phyloP scores from a whole-genome alignment of 331 rosid species.

The Dryas integrifolia region DNA sequence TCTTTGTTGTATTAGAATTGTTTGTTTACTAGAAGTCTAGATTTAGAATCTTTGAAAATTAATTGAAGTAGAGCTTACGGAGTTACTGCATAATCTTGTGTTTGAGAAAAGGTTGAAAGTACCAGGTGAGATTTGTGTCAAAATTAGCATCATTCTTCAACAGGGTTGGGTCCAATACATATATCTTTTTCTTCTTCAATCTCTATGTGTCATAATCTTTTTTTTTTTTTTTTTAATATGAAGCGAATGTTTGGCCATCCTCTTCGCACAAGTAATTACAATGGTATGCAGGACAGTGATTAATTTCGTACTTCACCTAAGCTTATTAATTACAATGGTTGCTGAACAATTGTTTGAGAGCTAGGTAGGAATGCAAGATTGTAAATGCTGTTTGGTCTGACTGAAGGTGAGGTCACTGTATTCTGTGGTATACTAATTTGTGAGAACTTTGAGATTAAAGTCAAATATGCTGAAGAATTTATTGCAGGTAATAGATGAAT shows the following conservation, averaged over 20 bases:
- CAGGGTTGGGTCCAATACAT: constrained; percentile 15
- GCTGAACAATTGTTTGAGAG: background rate
- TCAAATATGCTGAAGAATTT: too few relatives aligned
- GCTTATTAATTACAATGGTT: background rate
- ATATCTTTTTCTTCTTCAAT: background rate
- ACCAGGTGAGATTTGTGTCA: background rate
- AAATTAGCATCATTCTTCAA: constrained; percentile 1
- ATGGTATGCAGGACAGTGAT: too few relatives aligned
- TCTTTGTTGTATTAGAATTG: background rate
- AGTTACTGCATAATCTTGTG: background rate
- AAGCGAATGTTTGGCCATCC: background rate
- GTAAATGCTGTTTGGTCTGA: background rate
- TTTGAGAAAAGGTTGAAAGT: background rate
- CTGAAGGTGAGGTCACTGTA: too few relatives aligned
- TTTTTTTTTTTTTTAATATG: background rate
- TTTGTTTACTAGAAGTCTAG: background rate
- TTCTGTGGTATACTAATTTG: too few relatives aligned
- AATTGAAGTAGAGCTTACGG: background rate
- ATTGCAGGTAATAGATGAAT: too few relatives aligned
- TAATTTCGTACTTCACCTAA: background rate
- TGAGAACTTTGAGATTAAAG: too few relatives aligned
- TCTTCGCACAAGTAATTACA: too few relatives aligned
- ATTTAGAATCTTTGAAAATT: background rate
- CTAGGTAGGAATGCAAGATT: background rate
- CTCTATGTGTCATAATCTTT: background rate